These are phyloP conservation scores for Euryodendron excelsum DNA, from an alignment of 148 eudicot species.

Conservation along the genomic window DNA sequence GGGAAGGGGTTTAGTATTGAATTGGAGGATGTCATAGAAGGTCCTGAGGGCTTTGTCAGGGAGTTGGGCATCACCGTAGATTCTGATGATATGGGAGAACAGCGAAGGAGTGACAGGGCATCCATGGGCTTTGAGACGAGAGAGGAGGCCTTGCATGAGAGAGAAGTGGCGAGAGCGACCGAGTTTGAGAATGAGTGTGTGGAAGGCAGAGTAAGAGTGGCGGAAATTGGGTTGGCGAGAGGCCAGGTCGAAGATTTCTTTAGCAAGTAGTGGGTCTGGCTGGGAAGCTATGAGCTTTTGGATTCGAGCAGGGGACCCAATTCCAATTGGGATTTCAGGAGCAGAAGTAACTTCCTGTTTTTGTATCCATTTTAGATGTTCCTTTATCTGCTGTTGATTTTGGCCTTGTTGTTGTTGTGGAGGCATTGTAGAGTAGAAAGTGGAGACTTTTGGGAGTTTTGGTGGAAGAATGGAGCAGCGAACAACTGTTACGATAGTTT, in stretches of 20 bases:
- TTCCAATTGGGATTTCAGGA: slow-evolving; percentile 22
- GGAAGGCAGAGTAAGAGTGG: slow-evolving; percentile 56
- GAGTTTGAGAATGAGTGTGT: slow-evolving; percentile 66
- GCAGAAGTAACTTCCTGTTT: background rate
- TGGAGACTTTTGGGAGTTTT: too few relatives aligned
- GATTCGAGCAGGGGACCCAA: slow-evolving; percentile 62
- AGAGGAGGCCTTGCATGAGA: slow-evolving; percentile 51
- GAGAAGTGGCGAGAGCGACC: slow-evolving; percentile 65
- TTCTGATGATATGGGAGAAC: slow-evolving; percentile 54
- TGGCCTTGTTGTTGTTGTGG: too few relatives aligned
- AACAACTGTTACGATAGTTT: too few relatives aligned
- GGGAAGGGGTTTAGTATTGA: slow-evolving; percentile 48
- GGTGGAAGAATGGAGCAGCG: too few relatives aligned
- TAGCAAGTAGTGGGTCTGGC: slow-evolving; percentile 78
- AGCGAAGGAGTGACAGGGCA: slow-evolving; percentile 57
- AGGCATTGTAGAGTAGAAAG: too few relatives aligned
- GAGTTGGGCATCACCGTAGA: slow-evolving; percentile 70
- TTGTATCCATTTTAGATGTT: background rate
- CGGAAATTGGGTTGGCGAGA: slow-evolving; percentile 63
- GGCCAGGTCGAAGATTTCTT: slow-evolving; percentile 83
- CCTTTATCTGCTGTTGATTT: too few relatives aligned
- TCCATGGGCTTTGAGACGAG: slow-evolving; percentile 32
- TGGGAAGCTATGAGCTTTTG: slow-evolving; percentile 68
- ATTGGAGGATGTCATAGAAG: slow-evolving; percentile 59
- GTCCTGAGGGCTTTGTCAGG: slow-evolving; percentile 69